Evolutionary conservation across 2,329 filamentous ascomycete species (phyloP), one percentile per base, ranked within the genome.

Genomic region (Colletotrichum orchidophilum): DNA sequence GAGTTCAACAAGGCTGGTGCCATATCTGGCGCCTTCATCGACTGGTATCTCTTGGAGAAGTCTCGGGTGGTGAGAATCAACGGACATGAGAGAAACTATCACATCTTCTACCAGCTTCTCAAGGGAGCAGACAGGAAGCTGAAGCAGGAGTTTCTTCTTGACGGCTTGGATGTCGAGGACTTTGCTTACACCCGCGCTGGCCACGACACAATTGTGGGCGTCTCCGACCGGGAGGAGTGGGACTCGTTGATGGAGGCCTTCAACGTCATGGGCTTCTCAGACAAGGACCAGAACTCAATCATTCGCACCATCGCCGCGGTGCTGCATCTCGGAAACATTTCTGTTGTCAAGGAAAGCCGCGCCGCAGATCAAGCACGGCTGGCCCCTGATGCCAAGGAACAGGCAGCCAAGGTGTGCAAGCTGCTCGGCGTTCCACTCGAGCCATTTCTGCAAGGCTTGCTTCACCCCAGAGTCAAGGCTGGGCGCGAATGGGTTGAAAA

Each of bases 401-500:
- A 95, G 64, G 93, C 94, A 3, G 88, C 92, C 69, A 93, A 91
- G 74, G 94, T 97, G 7, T 98, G 95, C 78, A 87, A 89, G 54
- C 88, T 99, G 31, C 88, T 98, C 5, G 96, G 95, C 0, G 95
- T 99, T 21, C 89, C 93, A 2, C 78, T 93, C 0, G 95, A 98
- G 49, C 90, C 93, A 1, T 99, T 99, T 74, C 86, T 97, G 12
- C 94, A 95, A 78, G 95, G 94, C 0, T 85, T 99, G 5, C 86
- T 99, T 12, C 96, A 98, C 78, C 96, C 96, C 11, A 94, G 91
- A 69, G 97, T 99, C 50, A 98, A 97, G 82, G 96, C 96, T 52
- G 96, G 96, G 24, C 91, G 95, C 63, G 96, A 99, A 83, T 98
- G 96, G 96, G 96, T 99, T 2, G 95, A 98, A 79, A 99, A 98